Conservation (phyloP, 352 stramenopile species). For the Phytophthora tubulina region DNA sequence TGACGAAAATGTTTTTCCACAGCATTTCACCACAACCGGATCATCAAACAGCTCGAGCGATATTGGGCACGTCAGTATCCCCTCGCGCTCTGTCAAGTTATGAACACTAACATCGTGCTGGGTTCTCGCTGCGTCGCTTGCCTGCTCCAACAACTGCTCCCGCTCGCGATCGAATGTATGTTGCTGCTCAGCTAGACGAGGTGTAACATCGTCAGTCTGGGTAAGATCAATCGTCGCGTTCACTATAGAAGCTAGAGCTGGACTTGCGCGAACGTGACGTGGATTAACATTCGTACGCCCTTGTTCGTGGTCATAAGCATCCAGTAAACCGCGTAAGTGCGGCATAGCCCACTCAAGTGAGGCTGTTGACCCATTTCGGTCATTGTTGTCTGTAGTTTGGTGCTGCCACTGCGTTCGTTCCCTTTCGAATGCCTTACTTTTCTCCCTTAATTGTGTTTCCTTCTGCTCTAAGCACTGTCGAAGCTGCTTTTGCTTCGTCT, state of each 20-base stretch:
- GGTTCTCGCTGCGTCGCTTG: slow-evolving; percentile 9
- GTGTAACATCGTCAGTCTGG: no score
- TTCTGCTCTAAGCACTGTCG: no score
- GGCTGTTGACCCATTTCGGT: no score
- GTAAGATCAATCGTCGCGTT: no score
- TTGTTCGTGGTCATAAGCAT: background rate
- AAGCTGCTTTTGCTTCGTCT: no score
- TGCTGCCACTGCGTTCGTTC: no score
- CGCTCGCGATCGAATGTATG: slow-evolving; percentile 2
- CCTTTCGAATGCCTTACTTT: no score
- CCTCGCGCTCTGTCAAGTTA: slow-evolving; percentile 17
- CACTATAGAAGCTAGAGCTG: background rate
- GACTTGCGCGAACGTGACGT: background rate
- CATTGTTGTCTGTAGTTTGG: no score
- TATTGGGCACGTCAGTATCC: slow-evolving; percentile 26
- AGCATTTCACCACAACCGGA: slow-evolving; percentile 25
- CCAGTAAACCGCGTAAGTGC: background rate
- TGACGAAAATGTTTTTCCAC: slow-evolving; percentile 26
- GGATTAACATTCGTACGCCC: no score
- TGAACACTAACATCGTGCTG: background rate
- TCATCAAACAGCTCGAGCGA: slow-evolving; percentile 24
- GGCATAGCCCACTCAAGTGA: no score
- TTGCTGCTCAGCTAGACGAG: background rate
- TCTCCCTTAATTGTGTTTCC: no score
- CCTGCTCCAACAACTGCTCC: slow-evolving; percentile 4